phyloP scores from a whole-genome alignment of 2,329 filamentous ascomycete species.

The Aspergillus melleus region DNA sequence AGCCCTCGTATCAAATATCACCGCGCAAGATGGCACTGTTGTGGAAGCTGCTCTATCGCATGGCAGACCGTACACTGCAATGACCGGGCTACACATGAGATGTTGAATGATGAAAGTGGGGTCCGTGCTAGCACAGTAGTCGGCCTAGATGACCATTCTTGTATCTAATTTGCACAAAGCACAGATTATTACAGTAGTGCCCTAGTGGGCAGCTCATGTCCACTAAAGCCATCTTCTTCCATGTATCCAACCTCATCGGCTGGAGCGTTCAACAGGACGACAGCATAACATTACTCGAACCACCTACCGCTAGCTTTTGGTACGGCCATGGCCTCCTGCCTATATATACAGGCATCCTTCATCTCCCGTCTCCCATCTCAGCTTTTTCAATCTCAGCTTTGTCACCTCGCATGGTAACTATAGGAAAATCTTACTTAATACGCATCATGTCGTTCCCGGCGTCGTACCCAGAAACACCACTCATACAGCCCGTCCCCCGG shows the following conservation, averaged over 20 bases:
- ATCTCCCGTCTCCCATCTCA: neutral
- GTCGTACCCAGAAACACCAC: neutral
- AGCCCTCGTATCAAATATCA: neutral
- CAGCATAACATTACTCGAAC: neutral
- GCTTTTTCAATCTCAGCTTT: neutral
- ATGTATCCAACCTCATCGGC: neutral
- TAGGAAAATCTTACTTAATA: neutral
- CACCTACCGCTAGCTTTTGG: neutral
- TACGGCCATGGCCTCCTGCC: neutral
- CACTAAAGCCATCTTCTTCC: neutral
- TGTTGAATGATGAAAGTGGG: neutral
- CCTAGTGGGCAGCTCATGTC: neutral
- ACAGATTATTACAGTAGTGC: neutral
- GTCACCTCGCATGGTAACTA: neutral
- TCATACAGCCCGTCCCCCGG: neutral
- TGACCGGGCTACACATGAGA: neutral
- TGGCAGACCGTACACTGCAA: neutral
- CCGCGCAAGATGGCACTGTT: neutral
- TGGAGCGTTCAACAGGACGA: neutral
- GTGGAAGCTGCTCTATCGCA: neutral
- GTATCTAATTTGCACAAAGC: neutral
- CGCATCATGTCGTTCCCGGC: neutral
- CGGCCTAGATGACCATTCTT: neutral
- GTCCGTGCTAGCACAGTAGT: neutral
- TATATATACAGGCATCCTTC: neutral